Base-by-base conservation (phyloP, 2,329 filamentous ascomycete species). In the Cladosporium sp. region DNA sequence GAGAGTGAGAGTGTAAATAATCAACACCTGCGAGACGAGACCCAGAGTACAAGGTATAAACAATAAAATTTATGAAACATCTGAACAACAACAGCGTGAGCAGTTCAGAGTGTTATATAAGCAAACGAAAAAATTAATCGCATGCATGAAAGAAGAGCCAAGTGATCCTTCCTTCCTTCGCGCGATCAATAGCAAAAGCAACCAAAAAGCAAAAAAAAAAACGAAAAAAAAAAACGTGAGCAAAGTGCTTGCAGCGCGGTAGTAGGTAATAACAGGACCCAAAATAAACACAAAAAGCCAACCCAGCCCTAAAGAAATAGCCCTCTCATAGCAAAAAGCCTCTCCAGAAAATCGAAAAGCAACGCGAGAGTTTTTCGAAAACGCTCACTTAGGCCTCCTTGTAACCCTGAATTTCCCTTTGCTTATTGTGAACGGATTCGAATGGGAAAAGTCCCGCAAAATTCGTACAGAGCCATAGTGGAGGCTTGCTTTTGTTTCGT, bases 311-410 rank as follows among this genome's bases (percentile, higher is more conserved):
- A 21, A 40, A 40, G 18, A 21, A 55, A 56, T 26, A 26, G 23
- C 23, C 23, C 23, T 26, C 23, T 26, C 23, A 3, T 26, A 56
- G 11, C 11, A 55, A 18, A 18, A 55, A 16, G 7, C 50, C 49
- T 28, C 26, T 52, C 23, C 49, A 56, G 26, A 28, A 33, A 33
- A 49, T 21, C 8, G 5, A 57, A 57, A 57, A 57, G 55, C 33
- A 40, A 35, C 55, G 33, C 55, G 55, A 57, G 23, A 57, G 55
- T 57, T 57, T 57, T 57, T 35, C 33, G 10, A 28, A 37, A 57
- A 57, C 55, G 55, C 55, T 57, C 55, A 57, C 21, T 26, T 12
- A 57, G 14, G 33, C 55, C 55, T 57, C 55, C 55, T 35, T 57
- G 31, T 37, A 52, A 52, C 31, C 29, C 18, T 21, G 33, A 40